Percentiles rank a stretch among this genome's conserved stretches.
Evolutionary conservation across 129 eudicot genomes (phyloP).

Genomic region (Tanacetum coccineum): DNA sequence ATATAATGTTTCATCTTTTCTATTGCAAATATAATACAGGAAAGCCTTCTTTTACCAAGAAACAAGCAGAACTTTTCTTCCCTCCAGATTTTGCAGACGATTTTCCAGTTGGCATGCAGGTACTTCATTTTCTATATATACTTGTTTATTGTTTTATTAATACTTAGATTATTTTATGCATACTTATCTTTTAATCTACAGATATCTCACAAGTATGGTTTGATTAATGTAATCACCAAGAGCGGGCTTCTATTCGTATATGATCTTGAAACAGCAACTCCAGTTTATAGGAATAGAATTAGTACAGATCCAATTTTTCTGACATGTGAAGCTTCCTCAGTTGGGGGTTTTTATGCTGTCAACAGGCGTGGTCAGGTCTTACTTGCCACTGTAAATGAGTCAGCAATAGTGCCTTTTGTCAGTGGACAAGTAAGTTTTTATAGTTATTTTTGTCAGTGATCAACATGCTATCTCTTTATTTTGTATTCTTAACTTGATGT

Average conservation of each 20-base stretch:
- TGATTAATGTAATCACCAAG: constrained; percentile 84
- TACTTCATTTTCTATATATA: constrained; percentile 13
- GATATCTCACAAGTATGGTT: constrained; percentile 86
- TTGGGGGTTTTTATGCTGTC: constrained; percentile 34
- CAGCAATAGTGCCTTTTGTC: constrained; percentile 83
- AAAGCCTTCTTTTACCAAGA: constrained; percentile 77
- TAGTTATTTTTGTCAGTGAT: constrained; percentile 3
- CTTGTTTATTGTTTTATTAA: background rate
- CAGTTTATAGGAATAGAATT: constrained; percentile 89
- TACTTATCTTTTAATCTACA: constrained; percentile 28
- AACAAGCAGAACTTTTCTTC: constrained; percentile 93
- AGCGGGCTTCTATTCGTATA: constrained; percentile 90
- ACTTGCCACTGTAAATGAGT: constrained; percentile 89
- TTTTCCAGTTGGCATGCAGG: constrained; percentile 99
- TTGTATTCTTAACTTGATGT: background rate
- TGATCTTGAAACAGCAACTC: constrained; percentile 91
- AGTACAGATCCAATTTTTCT: constrained; percentile 89
- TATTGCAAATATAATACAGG: constrained; percentile 36
- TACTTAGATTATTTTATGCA: too few species aligned
- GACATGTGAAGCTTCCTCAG: constrained; percentile 44
- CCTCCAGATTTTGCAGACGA: constrained; percentile 98
- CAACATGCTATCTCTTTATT: background rate
- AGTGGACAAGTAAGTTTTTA: constrained; percentile 69
- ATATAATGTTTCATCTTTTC: background rate
- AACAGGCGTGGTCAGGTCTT: constrained; percentile 70